Evolutionary conservation across 2,329 filamentous ascomycete genomes (phyloP), one percentile per base, ranked within the genome.

Genomic region (Madurella mycetomatis): DNA sequence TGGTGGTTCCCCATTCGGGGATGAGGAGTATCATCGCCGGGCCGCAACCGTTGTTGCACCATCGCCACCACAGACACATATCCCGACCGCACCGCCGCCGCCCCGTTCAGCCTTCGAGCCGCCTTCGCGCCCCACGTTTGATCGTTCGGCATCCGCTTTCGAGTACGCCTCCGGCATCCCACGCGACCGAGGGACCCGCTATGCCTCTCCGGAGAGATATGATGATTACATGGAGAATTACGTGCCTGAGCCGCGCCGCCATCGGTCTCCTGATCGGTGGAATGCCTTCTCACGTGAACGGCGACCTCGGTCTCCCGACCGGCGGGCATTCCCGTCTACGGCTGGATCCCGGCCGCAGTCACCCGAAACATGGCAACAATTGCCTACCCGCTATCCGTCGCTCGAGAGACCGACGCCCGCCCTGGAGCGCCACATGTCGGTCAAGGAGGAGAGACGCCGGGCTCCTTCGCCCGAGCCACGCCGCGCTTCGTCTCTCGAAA

Each of bases 1-100:
- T 12, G 73, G 74, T 1, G 75, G 25, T 25, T 25, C 72, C 13
- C 81, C 86, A 62, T 81, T 83, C 62, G 77, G 84, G 76, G 84
- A 84, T 54, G 81, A 86, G 30, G 74, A 82, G 56, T 85, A 82
- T 56, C 69, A 74, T 45, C 70, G 71, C 49, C 65, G 71, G 41
- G 66, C 72, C 15, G 71, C 70, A 18, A 69, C 66, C 2, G 65
- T 70, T 11, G 61, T 70, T 31, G 64, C 71, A 19, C 72, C 72
- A n/a, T 67, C 59, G 13, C 59, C 62, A 2, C 59, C 62, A 19
- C 62, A 62, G 32, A 39, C 58, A 13, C 59, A 58, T 37, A 53
- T 45, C n/a, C 60, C 62, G 8, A 52, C 62, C 8, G 65, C 60
- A 11, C 62, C 68, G 32, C 64, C 69, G 25, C 61, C 65, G 9